Evolutionary conservation across 1,284 basidiomycete genomes (phyloP), one percentile per base, ranked within the genome.

Genomic region (Pterula multifida): DNA sequence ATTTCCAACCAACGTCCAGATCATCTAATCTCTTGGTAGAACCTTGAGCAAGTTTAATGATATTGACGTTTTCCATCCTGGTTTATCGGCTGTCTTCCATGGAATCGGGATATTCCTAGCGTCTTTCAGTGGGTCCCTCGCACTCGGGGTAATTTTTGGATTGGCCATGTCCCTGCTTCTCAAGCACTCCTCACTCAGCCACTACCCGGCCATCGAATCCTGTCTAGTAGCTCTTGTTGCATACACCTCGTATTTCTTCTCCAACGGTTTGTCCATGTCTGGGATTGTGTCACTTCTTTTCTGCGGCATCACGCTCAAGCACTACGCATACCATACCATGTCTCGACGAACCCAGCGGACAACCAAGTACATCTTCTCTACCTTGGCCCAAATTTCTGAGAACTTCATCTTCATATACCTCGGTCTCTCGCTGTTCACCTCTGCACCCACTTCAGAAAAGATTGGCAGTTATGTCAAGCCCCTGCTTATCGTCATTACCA

Each of bases 321-420:
- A 98, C 65, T 98, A 99, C 61, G 95, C 95, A 2, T 98, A 97
- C 64, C 94, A 98, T 71, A 98, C 91, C 52, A 99, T 99, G 95
- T 97, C 93, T 2, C 79, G 79, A 23, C 81, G 90, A 50, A 98
- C 96, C 0, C 96, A 98, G 62, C 77, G 88, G 44, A 89, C 93
- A 11, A 92, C 89, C n/a, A 93, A 95, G 64, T 96, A 94, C 71
- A 88, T 96, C 55, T 97, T 96, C 67, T 81, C 83, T 2, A 89
- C 88, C 0, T 81, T 96, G 46, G 92, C 94, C 0, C 88, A 93
- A 61, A 79, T 98, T 21, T 92, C 90, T 22, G 96, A 99, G 69
- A 98, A 98, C 67, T 99, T 98, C 64, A 98, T 99, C 68, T 99
- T 99, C 71, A 94, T 99, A 62, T 98, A 98, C 66, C 86, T 99